Conservation (phyloP, 208 protist genomes). For the Phytomonas sp. region DNA sequence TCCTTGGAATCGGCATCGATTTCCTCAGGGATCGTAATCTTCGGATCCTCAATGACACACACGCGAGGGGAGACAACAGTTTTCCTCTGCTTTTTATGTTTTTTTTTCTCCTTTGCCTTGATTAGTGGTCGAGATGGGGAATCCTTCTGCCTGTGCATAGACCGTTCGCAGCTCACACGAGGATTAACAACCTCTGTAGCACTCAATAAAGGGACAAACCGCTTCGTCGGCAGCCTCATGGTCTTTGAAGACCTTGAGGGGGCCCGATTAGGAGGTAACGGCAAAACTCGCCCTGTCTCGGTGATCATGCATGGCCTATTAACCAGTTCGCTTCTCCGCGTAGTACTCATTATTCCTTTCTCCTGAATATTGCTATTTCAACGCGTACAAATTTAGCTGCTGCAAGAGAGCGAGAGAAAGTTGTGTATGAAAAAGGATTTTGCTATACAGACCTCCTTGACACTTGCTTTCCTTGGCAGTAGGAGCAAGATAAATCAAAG, state of each 20-base stretch:
- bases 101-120: not conserved
- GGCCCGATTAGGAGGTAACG: not conserved
- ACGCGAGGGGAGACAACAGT: not conserved
- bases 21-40: not conserved
- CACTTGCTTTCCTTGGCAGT: not conserved
- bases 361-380: not conserved
- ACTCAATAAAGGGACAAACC: not conserved
- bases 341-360: not conserved
- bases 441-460: not conserved
- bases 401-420: not conserved
- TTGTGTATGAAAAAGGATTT: not conserved
- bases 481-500: slow-evolving; percentile 8
- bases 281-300: not conserved
- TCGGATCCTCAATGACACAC: not conserved
- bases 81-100: not conserved
- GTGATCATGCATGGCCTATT: not conserved
- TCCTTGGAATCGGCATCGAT: not conserved
- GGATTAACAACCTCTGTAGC: not conserved
- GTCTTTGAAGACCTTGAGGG: not conserved
- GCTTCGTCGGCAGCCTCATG: not conserved
- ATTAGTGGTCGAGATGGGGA: not conserved
- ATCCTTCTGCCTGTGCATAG: not conserved
- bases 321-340: not conserved
- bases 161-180: not conserved
- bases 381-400: not conserved